phyloP scores from a whole-genome alignment of 2,329 filamentous ascomycete genomes.

The Metarhizium album region DNA sequence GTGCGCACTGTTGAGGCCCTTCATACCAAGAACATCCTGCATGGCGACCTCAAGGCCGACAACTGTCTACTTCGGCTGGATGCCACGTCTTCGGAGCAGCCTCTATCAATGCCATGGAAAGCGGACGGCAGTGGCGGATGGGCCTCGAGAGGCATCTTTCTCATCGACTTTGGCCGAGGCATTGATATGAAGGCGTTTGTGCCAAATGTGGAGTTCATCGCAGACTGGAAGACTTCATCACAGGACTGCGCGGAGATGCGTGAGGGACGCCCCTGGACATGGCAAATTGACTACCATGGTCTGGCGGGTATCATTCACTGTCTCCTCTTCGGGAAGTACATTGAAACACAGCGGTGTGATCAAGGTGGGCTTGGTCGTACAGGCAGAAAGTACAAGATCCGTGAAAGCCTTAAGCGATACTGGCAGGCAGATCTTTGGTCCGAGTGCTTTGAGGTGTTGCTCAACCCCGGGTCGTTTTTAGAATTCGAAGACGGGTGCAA shows the following conservation, averaged over 20 bases:
- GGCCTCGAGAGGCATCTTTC: constrained; percentile 64
- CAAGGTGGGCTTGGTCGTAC: constrained; percentile 44
- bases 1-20: constrained; percentile 82
- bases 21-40: constrained; percentile 68
- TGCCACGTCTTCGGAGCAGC: constrained; percentile 25
- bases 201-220: constrained; percentile 68
- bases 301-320: constrained; percentile 80
- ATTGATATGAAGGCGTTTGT: constrained; percentile 87
- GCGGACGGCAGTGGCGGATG: constrained; percentile 69
- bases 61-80: constrained; percentile 88
- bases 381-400: constrained; percentile 64
- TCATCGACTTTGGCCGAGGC: constrained; percentile 91
- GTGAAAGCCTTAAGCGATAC: constrained; percentile 81
- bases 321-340: constrained; percentile 88
- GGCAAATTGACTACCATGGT: constrained; percentile 93
- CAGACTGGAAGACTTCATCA: constrained; percentile 83
- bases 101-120: constrained; percentile 54
- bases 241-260: constrained; percentile 94
- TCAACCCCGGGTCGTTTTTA: constrained; percentile 68
- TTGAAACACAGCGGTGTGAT: constrained; percentile 60
- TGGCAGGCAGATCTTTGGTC: constrained; percentile 93
- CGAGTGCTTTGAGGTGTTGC: constrained; percentile 69
- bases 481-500: constrained; percentile 51
- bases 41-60: constrained; percentile 91
- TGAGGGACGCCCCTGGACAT: constrained; percentile 90